Evolutionary conservation across 139 green algal genomes (phyloP), one percentile per base, ranked within the genome.

Genomic region (Coelastrella sp.): DNA sequence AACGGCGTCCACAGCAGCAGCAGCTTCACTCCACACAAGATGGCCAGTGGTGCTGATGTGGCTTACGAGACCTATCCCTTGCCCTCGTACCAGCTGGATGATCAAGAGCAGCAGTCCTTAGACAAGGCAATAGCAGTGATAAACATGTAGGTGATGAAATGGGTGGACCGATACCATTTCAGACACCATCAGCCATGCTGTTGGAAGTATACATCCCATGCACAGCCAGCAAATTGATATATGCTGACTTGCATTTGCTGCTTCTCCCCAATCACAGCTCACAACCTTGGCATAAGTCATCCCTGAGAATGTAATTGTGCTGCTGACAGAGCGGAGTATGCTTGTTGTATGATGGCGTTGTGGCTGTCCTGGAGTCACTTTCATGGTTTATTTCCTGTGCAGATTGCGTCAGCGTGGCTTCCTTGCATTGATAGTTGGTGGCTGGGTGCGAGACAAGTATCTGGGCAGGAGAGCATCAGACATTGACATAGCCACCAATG

Each of bases 401-500:
- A 90, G 89, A n/a, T 50, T 92, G 45, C 43, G 74, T 2, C 11
- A 50, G 3, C 35, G 38, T 2, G 85, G 85, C 43, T 78, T 88
- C 72, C 43, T 48, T 0, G 87, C 87, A 5, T 73, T 87, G 64
- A 85, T 93, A 71, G 96, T 95, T 17, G 97, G 97, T 15, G 97
- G 97, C 17, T 99, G 97, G 97, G 97, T 99, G 75, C 85, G 97
- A 0, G 97, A 99, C 89, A 97, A 98, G 84, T 89, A 98, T 45
- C 93, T 98, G 73, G 93, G 93, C 27, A 88, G 89, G 3, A 79
- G 91, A 30, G 94, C 89, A 11, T 40, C 91, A 19, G 96, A 99
- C 89, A 97, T 99, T 17, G 97, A 99, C 92, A 97, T 99, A 32
- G 97, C 96, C n/a, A 93, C 85, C 48, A 90, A 73, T 69, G 89